Evolutionary conservation across 345 rosid species (phyloP), one percentile per base, ranked within the genome.

Genomic region (Zanthoxylum bungeanum): DNA sequence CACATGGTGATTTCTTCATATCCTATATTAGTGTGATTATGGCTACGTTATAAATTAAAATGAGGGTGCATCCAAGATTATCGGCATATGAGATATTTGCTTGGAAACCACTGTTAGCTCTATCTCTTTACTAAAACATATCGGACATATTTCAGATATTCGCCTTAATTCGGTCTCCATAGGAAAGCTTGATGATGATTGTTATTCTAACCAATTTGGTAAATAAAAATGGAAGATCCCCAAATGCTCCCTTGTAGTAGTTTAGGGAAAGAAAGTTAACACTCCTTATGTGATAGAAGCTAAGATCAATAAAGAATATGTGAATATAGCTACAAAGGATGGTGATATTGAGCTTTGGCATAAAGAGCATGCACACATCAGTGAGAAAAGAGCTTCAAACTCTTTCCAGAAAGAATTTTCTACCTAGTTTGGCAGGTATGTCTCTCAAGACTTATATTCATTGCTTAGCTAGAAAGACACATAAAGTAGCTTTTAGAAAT

Each of bases 361-460:
- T 17, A 67, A 33, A 59, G 8, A n/a, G n/a, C n/a, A n/a, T 59
- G 63, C 36, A 9, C 25, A 55, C 60, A 9, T 55, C 21, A 65
- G 56, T 49, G 53, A 65, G 69, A 65, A n/a, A n/a, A 17, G 71
- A 46, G 9, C 24, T 67, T 51, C 58, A 50, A 25, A 67, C 25
- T 11, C 59, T 67, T 4, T 19, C 34, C 9, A 50, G 19, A 37
- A 50, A 30, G 28, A 1, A 67, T 6, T 3, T 49, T 10, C 7
- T 67, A 6, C 59, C 5, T 11, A 19, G 10, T 8, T 4, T 56
- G 12, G 36, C 28, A 53, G 49, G 72, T 25, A 53, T 2, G 4
- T 9, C 60, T n/a, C 49, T 68, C 0, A 68, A 68, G 21, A 53
- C 62, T 52, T 68, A n/a, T n/a, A n/a, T n/a, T n/a, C n/a, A n/a